These are phyloP conservation scores for Pseudozyma tsukubaensis DNA, from an alignment of 1,284 basidiomycete species.

Conservation along the genomic window DNA sequence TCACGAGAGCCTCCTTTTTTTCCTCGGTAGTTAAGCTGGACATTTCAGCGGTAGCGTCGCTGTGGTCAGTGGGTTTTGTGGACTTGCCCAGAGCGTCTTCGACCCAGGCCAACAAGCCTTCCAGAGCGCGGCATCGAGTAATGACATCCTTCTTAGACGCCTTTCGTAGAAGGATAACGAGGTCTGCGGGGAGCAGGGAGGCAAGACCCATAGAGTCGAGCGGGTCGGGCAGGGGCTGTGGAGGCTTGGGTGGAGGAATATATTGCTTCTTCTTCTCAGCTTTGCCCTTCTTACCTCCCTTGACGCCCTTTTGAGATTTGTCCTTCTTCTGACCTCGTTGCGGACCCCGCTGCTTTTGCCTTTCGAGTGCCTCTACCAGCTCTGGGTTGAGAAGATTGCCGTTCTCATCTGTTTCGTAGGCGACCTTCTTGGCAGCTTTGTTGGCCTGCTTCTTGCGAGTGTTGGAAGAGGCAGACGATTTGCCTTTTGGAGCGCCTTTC, in stretches of 20 bases:
- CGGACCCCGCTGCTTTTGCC: constrained; percentile 28
- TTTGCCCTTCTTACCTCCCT: constrained; percentile 52
- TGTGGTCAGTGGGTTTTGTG: constrained; percentile 56
- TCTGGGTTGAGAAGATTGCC: constrained; percentile 38
- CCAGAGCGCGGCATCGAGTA: constrained; percentile 86
- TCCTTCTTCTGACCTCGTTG: constrained; percentile 63
- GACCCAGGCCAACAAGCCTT: constrained; percentile 83
- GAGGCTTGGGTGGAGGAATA: constrained; percentile 72
- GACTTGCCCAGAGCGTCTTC: constrained; percentile 71
- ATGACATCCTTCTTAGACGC: constrained; percentile 91
- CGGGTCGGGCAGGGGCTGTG: constrained; percentile 86
- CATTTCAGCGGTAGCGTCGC: constrained; percentile 42
- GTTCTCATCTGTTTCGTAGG: constrained; percentile 48
- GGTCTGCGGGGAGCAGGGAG: constrained; percentile 74
- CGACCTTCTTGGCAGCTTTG: constrained; percentile 59
- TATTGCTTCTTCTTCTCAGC: constrained; percentile 63
- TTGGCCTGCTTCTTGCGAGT: constrained; percentile 68
- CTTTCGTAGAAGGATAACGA: constrained; percentile 83
- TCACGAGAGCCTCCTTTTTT: constrained; percentile 72
- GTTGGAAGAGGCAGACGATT: constrained; percentile 66
- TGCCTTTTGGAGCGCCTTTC: constrained; percentile 54
- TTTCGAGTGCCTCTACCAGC: constrained; percentile 32
- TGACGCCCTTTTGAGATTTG: constrained; percentile 56
- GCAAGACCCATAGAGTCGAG: constrained; percentile 86
- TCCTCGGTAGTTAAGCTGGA: constrained; percentile 39